Evolutionary conservation across 2,329 filamentous ascomycete species (phyloP).

Genomic region (Daldinia sp.): DNA sequence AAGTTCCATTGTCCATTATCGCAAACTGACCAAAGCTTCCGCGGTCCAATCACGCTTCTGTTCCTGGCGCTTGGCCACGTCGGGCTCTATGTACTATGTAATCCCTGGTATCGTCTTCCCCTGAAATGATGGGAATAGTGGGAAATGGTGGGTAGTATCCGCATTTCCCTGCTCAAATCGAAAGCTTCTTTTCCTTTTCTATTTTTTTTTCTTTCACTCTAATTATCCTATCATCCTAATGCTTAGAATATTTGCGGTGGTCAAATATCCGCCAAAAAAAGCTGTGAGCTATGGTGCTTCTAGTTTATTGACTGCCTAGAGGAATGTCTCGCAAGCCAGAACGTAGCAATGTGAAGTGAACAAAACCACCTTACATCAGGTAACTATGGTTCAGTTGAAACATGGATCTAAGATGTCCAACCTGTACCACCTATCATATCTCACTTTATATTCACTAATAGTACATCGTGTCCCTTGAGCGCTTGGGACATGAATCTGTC

Average conservation of each 20-base stretch:
- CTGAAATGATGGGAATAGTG: constrained; percentile 29
- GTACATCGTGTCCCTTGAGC: neutral
- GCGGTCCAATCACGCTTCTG: constrained; percentile 42
- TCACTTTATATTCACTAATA: constrained; percentile 1
- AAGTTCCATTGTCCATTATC: constrained; percentile 23
- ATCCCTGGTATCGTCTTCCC: constrained; percentile 24
- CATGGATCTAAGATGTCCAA: neutral
- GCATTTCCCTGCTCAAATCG: constrained; percentile 9
- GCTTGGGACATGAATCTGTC: neutral
- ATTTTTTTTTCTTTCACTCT: neutral
- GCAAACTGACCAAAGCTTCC: constrained; percentile 38
- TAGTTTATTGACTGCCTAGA: no score
- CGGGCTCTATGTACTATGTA: no score
- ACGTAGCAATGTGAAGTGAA: neutral
- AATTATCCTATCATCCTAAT: neutral
- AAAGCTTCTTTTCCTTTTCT: neutral
- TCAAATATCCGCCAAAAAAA: neutral
- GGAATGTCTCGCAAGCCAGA: neutral
- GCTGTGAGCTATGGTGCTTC: no score
- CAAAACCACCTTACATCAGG: constrained; percentile 4
- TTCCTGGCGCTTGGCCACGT: constrained; percentile 45
- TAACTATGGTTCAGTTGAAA: constrained; percentile 9
- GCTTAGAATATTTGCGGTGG: neutral
- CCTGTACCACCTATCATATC: constrained; percentile 1
- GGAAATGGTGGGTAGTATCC: constrained; percentile 23